Evolutionary conservation across 768 basidiomycete genomes (phyloP), one percentile per base, ranked within the genome.

Genomic region (Phanerochaete sordida): DNA sequence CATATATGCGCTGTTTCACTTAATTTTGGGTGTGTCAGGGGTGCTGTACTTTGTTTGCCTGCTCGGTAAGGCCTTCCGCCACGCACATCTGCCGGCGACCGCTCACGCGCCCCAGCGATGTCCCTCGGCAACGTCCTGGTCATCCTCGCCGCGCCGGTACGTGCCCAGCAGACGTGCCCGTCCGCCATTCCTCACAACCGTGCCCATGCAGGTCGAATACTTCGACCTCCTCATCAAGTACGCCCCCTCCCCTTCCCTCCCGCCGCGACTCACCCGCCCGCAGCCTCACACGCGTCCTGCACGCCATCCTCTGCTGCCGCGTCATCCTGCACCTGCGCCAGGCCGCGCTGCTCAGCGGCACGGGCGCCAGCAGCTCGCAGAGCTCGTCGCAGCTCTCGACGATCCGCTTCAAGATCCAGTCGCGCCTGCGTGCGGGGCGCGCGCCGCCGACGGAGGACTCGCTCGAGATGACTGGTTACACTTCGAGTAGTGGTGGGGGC

Each of bases 251-350:
- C 9, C 24, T 19, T 51, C 24, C 30, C 9, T 3, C 7, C 6
- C 24, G 7, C 6, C n/a, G 8, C 9, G 6, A 28, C 26, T 33
- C 9, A 54, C 6, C 30, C 11, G 28, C 26, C 26, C 52, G 5
- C 35, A 63, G 62, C 28, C 48, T 63, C 9, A 55, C 56, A 46
- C 58, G 62, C 19, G 58, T 56, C 0, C 43, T 63, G 35, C 62
- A 63, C 52, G 44, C 59, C n/a, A 49, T 60, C 23, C 59, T 63
- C 23, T 60, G 60, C 44, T 27, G 47, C 62, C 58, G 62, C 28
- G 56, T 63, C 28, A 44, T 63, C 26, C 58, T 63, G 21, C 51
- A 63, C 59, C 19, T 63, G 15, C 62, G 62, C 15, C 45, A 63
- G 23, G 56, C 62, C 6, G 52, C 52, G 19, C 30, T 11, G 23